A percentile compares a stretch with the other conserved stretches of the same genome.
phyloP scores from a whole-genome alignment of 2,329 filamentous ascomycete genomes.

The Polytolypa hystricis region DNA sequence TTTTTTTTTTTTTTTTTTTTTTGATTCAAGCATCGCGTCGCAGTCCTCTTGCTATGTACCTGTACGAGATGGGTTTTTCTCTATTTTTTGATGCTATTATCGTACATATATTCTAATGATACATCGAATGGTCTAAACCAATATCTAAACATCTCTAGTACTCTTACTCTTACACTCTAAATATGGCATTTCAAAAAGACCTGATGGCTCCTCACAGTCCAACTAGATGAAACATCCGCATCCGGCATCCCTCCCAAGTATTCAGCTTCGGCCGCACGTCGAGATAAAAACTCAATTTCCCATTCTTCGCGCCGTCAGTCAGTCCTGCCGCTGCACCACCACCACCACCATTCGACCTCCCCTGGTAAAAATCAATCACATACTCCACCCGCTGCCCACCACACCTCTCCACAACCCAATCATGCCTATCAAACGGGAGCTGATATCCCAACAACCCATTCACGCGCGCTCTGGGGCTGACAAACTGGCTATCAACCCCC shows the following conservation, averaged over 20 bases:
- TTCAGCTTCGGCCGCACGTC: conserved; percentile 58
- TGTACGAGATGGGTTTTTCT: no score
- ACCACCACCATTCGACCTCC: conserved; percentile 38
- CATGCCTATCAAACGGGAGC: conserved; percentile 86
- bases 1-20: not conserved
- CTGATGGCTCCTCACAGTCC: conserved; percentile 24
- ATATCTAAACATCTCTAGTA: not conserved
- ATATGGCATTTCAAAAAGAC: not conserved
- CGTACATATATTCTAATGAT: conserved; percentile 3
- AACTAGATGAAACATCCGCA: conserved; percentile 40
- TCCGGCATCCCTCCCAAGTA: conserved; percentile 48
- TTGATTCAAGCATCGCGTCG: no score
- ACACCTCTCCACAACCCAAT: conserved; percentile 93
- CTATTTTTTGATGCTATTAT: not conserved
- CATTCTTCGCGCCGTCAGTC: no score
- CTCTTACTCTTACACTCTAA: not conserved
- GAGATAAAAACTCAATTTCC: conserved; percentile 50
- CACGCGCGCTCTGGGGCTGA: conserved; percentile 74
- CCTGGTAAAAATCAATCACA: conserved; percentile 95
- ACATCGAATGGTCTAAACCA: no score
- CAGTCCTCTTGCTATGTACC: no score
- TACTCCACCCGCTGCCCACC: conserved; percentile 69
- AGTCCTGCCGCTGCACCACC: conserved; percentile 20
- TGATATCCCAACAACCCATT: conserved; percentile 83
- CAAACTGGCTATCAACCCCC: conserved; percentile 36